Conservation (phyloP, 805 yeast species). For the Barnettozyma sucrosica region DNA sequence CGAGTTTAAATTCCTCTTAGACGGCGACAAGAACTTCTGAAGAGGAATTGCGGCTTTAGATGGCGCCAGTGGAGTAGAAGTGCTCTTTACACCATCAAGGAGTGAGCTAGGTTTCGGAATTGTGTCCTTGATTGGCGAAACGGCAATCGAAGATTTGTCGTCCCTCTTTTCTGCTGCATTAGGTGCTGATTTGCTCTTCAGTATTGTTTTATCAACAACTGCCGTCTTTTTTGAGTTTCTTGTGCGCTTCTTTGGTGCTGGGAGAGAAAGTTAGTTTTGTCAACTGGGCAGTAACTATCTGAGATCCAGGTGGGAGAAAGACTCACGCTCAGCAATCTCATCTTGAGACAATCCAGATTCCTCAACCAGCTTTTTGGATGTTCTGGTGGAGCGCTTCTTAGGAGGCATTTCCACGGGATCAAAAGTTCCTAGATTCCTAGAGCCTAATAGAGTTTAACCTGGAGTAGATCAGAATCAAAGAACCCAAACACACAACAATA, state of each 20-base stretch:
- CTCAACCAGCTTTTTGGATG: slow-evolving; percentile 8
- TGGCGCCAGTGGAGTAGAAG: slow-evolving; percentile 7
- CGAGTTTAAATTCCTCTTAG: slow-evolving; percentile 12
- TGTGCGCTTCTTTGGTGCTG: slow-evolving; percentile 5
- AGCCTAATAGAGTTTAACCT: no score
- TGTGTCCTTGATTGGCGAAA: neutral
- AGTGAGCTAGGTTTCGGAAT: slow-evolving; percentile 3
- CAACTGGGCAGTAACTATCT: neutral
- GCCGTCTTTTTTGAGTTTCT: neutral
- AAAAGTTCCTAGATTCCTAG: no score
- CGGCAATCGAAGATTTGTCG: neutral
- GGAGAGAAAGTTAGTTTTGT: neutral
- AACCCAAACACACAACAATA: no score
- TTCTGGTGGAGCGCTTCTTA: slow-evolving; percentile 20
- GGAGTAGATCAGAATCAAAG: no score
- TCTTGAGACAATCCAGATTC: neutral
- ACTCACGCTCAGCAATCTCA: slow-evolving; percentile 1
- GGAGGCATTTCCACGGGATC: slow-evolving; percentile 17
- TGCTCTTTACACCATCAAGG: slow-evolving; percentile 1
- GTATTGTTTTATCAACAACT: slow-evolving; percentile 1
- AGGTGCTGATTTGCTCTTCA: neutral
- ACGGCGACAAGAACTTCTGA: slow-evolving; percentile 17
- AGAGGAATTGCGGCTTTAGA: neutral
- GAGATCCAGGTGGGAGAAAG: neutral
- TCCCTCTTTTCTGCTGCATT: neutral